Conservation (phyloP, 805 yeast genomes). For the Teunomyces pallodes region DNA sequence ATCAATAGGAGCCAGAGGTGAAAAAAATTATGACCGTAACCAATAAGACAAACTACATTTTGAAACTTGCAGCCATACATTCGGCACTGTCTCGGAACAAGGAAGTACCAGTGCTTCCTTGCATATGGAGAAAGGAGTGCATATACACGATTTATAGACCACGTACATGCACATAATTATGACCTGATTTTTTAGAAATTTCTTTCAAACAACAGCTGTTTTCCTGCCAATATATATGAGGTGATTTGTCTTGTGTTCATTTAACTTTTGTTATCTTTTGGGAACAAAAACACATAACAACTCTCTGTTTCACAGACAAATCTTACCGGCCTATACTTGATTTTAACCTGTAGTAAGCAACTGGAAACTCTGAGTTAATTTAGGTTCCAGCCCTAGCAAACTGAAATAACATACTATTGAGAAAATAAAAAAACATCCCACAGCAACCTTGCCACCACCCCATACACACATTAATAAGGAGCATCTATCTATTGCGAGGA, state of each 20-base stretch:
- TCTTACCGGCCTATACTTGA: not conserved
- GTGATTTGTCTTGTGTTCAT: constrained; percentile 1
- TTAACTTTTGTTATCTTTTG: not conserved
- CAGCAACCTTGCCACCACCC: not conserved
- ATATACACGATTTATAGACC: not conserved
- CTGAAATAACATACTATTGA: not conserved
- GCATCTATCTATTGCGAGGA: not conserved
- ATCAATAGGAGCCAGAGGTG: no score
- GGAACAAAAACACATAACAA: not conserved
- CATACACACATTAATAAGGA: not conserved
- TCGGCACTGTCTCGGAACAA: not conserved
- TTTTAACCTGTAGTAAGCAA: not conserved
- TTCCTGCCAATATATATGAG: constrained; percentile 3
- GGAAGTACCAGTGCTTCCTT: not conserved
- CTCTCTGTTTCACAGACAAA: not conserved
- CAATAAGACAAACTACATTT: not conserved
- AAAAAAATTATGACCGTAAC: not conserved
- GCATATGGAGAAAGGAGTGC: not conserved
- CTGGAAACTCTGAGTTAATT: not conserved
- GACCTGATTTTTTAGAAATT: constrained; percentile 8
- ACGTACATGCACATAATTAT: constrained; percentile 2
- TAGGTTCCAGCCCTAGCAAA: not conserved
- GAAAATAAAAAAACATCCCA: not conserved
- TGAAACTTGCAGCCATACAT: not conserved
- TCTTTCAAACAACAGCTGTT: constrained; percentile 2